Conservation (phyloP, 202 grass and related monocot genomes). For the Bolboschoenoplectus hybrid region DNA sequence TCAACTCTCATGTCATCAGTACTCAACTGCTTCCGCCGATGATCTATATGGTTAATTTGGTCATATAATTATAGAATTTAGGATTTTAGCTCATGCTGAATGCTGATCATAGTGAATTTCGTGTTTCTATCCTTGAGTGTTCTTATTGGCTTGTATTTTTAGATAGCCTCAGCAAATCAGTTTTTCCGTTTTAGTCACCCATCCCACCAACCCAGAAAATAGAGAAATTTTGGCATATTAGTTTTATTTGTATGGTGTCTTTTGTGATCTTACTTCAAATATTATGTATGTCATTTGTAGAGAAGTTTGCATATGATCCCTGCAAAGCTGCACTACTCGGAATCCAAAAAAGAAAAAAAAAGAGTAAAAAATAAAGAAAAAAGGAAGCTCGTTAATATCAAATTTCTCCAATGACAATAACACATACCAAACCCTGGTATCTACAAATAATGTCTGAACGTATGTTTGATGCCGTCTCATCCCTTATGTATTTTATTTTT, state of each 20-base stretch:
- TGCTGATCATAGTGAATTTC: conserved; percentile 5
- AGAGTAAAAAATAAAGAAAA: too few relatives aligned
- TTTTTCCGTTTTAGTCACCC: conserved; percentile 5
- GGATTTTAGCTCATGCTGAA: background rate
- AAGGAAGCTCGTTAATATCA: too few relatives aligned
- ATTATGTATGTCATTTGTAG: background rate
- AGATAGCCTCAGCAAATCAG: background rate
- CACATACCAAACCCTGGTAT: too few relatives aligned
- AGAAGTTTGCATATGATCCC: background rate
- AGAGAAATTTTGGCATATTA: conserved; percentile 21
- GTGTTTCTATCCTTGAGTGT: conserved; percentile 15
- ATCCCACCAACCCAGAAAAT: background rate
- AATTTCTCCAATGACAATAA: too few relatives aligned
- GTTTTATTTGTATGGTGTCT: background rate
- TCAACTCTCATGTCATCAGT: conserved; percentile 68
- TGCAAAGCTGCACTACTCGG: background rate
- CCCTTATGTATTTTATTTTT: too few relatives aligned
- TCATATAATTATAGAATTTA: conserved; percentile 4
- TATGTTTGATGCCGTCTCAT: too few relatives aligned
- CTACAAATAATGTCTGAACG: too few relatives aligned
- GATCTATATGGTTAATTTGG: conserved; percentile 37
- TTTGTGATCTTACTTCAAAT: background rate
- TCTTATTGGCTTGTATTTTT: conserved; percentile 16
- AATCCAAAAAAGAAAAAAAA: too few relatives aligned
- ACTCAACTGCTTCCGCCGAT: conserved; percentile 82